phyloP scores from a whole-genome alignment of 2,329 filamentous ascomycete species.

The Sclerotinia subarctica region DNA sequence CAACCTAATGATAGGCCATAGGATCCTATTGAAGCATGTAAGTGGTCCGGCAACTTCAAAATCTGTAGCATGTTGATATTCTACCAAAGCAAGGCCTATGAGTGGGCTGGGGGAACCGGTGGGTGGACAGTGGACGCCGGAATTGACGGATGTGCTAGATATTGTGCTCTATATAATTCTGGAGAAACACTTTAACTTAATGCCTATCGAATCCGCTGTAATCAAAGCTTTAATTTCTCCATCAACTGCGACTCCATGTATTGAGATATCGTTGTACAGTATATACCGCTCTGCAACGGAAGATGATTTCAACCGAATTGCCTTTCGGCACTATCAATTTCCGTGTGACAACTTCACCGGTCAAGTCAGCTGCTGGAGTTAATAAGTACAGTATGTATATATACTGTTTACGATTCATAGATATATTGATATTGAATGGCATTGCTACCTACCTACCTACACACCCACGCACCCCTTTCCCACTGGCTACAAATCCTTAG shows the following conservation, averaged over 20 bases:
- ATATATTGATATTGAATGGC: background rate
- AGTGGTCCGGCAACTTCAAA: background rate
- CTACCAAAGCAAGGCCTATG: no score
- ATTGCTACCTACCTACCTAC: no score
- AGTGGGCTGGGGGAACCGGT: no score
- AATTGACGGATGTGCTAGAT: background rate
- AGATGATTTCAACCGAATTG: background rate
- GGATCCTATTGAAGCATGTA: background rate
- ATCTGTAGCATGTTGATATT: no score
- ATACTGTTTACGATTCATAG: background rate
- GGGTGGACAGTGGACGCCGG: background rate
- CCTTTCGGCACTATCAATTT: background rate
- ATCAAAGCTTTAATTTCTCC: background rate
- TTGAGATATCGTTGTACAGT: background rate
- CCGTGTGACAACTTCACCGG: constrained; percentile 5
- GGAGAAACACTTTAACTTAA: background rate
- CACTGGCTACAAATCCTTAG: background rate
- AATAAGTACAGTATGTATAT: background rate
- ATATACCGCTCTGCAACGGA: background rate
- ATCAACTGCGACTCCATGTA: background rate
- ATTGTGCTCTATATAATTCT: background rate
- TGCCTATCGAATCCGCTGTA: background rate
- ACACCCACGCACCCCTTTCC: background rate
- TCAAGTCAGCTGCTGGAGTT: constrained; percentile 1
- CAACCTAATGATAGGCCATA: background rate